Conservation (phyloP, 306 rosid species). For the Acmispon strigosus region DNA sequence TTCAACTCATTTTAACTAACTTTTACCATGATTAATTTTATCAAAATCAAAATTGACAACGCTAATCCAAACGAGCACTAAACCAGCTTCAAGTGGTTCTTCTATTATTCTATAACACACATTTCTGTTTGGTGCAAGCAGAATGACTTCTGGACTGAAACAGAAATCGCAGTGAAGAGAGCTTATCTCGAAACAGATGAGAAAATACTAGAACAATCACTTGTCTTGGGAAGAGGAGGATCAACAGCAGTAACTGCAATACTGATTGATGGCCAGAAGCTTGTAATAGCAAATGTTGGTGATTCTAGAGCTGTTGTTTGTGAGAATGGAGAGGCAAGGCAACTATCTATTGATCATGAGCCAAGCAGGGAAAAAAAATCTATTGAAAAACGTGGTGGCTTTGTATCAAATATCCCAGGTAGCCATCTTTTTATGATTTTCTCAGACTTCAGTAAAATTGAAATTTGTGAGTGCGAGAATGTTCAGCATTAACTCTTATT, state of each 20-base stretch:
- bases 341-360: slow-evolving; percentile 62
- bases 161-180: slow-evolving; percentile 42
- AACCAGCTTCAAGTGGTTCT: neutral
- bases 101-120: neutral
- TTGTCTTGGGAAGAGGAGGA: slow-evolving; percentile 57
- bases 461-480: neutral
- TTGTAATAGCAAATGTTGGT: slow-evolving; percentile 63
- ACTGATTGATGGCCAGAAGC: slow-evolving; percentile 51
- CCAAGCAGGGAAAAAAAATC: slow-evolving; percentile 48
- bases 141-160: slow-evolving; percentile 52
- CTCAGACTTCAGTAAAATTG: neutral
- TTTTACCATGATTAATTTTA: too few species aligned
- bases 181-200: slow-evolving; percentile 52
- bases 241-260: slow-evolving; percentile 75
- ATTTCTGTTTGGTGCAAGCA: slow-evolving; percentile 26
- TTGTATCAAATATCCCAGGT: slow-evolving; percentile 73
- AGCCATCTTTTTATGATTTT: neutral
- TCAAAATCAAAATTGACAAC: too few species aligned
- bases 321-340: slow-evolving; percentile 48
- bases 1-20: too few species aligned
- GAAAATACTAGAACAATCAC: slow-evolving; percentile 44
- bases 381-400: slow-evolving; percentile 69
- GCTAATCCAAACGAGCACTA: neutral
- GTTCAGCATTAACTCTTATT: neutral
- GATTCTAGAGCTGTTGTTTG: slow-evolving; percentile 61